These are phyloP conservation scores for Rhododendron simsii DNA, from an alignment of 148 eudicot species.

Conservation along the genomic window DNA sequence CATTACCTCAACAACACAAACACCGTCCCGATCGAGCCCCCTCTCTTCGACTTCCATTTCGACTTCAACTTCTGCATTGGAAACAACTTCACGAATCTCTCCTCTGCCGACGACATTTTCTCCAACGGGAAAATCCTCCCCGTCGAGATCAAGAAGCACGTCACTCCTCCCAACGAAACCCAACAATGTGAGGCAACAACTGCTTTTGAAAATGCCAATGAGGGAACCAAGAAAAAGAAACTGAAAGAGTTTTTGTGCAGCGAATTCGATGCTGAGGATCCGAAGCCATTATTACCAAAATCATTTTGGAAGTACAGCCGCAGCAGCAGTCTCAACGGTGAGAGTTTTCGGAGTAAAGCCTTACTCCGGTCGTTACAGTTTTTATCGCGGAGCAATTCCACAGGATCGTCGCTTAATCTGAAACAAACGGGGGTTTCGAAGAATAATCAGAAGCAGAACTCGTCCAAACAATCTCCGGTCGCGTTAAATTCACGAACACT, in stretches of 20 bases:
- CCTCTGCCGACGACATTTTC: conserved; percentile 82
- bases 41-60: conserved; percentile 32
- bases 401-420: conserved; percentile 61
- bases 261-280: conserved; percentile 31
- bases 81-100: conserved; percentile 16
- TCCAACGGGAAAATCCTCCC: conserved; percentile 69
- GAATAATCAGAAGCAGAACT: conserved; percentile 30
- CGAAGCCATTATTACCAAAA: conserved; percentile 26
- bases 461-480: conserved; percentile 20
- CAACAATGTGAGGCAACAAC: not conserved
- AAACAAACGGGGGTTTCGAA: conserved; percentile 17
- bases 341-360: conserved; percentile 24
- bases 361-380: conserved; percentile 33
- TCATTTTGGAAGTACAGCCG: conserved; percentile 51
- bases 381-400: conserved; percentile 64
- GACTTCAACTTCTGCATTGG: conserved; percentile 61
- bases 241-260: conserved; percentile 51
- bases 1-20: conserved; percentile 39
- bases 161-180: not conserved
- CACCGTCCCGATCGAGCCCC: conserved; percentile 16
- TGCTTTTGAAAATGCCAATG: not conserved
- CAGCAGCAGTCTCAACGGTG: conserved; percentile 46
- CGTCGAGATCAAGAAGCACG: conserved; percentile 18
- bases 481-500: conserved; percentile 6
- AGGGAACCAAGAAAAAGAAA: conserved; percentile 37